A percentile compares a stretch with the other conserved stretches of the same genome.
phyloP scores from a whole-genome alignment of 306 rosid species.

The Hippophae tibetana region DNA sequence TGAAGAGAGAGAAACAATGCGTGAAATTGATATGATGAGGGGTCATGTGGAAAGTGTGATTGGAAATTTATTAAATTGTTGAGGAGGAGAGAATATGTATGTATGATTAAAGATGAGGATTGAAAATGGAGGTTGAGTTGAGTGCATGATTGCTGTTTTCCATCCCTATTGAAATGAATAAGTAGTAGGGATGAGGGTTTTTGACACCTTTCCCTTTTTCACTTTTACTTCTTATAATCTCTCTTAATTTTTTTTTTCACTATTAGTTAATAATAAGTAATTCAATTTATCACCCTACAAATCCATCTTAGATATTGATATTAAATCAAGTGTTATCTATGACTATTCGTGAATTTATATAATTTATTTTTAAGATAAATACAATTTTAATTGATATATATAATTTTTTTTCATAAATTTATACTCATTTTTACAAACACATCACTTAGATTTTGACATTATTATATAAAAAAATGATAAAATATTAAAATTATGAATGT shows the following conservation, averaged over 20 bases:
- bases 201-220: constrained; percentile 18
- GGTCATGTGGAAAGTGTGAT: constrained; percentile 24
- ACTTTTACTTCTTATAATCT: constrained; percentile 14
- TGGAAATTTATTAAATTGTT: constrained; percentile 13
- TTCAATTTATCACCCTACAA: no score
- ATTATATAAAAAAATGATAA: no score
- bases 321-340: no score
- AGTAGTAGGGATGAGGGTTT: constrained; percentile 15
- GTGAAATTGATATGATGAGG: neutral
- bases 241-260: neutral
- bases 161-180: constrained; percentile 29
- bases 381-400: no score
- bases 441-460: no score
- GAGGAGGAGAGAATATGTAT: constrained; percentile 15
- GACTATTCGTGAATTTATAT: no score
- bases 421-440: no score
- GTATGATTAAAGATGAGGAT: constrained; percentile 44
- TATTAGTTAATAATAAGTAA: neutral
- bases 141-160: constrained; percentile 56
- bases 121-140: constrained; percentile 16
- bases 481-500: no score
- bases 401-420: no score
- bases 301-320: no score
- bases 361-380: no score
- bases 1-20: no score